Evolutionary conservation across 805 yeast species (phyloP).

Genomic region (Metschnikowia continentalis): DNA sequence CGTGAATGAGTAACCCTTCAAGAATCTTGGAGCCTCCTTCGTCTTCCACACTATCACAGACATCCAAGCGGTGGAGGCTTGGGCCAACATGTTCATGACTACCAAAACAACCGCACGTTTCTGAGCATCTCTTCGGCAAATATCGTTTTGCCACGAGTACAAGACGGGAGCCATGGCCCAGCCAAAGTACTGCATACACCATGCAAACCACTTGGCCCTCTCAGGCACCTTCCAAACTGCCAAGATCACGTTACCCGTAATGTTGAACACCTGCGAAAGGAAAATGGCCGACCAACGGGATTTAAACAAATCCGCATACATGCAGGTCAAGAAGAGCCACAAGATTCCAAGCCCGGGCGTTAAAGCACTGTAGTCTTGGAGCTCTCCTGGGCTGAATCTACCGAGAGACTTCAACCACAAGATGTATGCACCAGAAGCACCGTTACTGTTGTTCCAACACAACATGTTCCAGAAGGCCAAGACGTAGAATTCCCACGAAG

Average conservation of each 20-base stretch:
- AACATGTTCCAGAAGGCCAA: conserved; percentile 51
- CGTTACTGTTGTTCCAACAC: conserved; percentile 61
- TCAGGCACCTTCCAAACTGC: conserved; percentile 58
- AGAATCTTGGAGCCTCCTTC: conserved; percentile 52
- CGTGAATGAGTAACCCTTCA: conserved; percentile 51
- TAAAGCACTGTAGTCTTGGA: conserved; percentile 42
- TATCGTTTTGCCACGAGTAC: conserved; percentile 55
- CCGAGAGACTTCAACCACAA: conserved; percentile 48
- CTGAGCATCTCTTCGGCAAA: conserved; percentile 53
- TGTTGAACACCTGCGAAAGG: conserved; percentile 51
- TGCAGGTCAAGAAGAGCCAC: conserved; percentile 36
- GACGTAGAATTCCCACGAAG: conserved; percentile 59
- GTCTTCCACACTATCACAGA: conserved; percentile 50
- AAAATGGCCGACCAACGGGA: conserved; percentile 50
- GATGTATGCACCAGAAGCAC: conserved; percentile 51
- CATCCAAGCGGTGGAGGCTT: conserved; percentile 52
- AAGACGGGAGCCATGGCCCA: conserved; percentile 63
- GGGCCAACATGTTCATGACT: conserved; percentile 51
- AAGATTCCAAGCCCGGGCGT: conserved; percentile 43
- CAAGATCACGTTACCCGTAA: conserved; percentile 50
- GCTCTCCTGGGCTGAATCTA: conserved; percentile 26
- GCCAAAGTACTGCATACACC: conserved; percentile 54
- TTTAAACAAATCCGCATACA: conserved; percentile 34
- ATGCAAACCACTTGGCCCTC: conserved; percentile 63
- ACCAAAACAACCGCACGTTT: conserved; percentile 55